phyloP scores from a whole-genome alignment of 257 asterid species.

The Leptodermis oblonga region DNA sequence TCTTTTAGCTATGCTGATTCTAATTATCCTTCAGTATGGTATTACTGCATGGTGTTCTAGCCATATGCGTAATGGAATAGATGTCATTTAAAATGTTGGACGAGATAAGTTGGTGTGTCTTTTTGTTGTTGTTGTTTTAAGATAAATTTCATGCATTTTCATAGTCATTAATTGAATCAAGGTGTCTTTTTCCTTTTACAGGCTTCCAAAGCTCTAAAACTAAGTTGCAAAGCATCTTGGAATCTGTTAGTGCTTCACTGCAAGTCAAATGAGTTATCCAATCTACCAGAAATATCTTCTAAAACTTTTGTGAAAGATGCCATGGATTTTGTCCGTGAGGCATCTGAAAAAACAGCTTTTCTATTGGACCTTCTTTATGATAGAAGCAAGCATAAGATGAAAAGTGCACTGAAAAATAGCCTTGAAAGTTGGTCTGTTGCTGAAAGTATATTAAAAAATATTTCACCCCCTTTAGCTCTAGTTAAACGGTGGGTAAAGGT shows the following conservation, averaged over 20 bases:
- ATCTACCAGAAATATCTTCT: constrained; percentile 39
- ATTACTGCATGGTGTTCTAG: background rate
- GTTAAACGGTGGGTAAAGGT: constrained; percentile 87
- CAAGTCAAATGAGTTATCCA: constrained; percentile 41
- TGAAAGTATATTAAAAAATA: constrained; percentile 36
- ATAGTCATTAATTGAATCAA: background rate
- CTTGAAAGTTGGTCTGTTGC: constrained; percentile 71
- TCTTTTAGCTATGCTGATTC: background rate
- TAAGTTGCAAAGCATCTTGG: constrained; percentile 88
- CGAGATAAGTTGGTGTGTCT: background rate
- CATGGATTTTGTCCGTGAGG: constrained; percentile 41
- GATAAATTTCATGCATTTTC: background rate
- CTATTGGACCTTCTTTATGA: constrained; percentile 54
- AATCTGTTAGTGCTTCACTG: constrained; percentile 46
- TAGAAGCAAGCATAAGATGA: constrained; percentile 36
- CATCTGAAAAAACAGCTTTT: constrained; percentile 64
- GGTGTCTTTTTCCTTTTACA: constrained; percentile 28
- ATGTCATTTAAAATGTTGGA: background rate
- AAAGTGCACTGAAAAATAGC: constrained; percentile 44
- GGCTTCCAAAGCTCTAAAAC: constrained; percentile 63
- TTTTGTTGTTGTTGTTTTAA: background rate
- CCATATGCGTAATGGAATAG: background rate
- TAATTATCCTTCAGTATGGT: background rate
- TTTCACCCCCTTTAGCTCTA: constrained; percentile 58
- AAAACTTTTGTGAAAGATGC: constrained; percentile 19